These are phyloP conservation scores for Talaromyces marneffei DNA, from an alignment of 2,329 filamentous ascomycete genomes.

Conservation along the genomic window DNA sequence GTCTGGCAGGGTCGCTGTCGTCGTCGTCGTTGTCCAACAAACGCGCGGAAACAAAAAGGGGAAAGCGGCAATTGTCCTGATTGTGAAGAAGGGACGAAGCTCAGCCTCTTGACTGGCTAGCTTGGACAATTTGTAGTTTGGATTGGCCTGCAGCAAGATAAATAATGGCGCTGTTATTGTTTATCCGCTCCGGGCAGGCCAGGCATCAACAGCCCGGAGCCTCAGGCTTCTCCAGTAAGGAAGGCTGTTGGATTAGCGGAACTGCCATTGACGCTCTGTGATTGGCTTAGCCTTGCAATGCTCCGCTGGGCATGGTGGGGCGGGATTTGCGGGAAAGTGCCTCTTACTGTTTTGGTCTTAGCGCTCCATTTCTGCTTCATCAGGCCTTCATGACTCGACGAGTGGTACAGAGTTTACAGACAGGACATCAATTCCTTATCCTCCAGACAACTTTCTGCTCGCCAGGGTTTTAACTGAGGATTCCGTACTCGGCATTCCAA, in stretches of 20 bases:
- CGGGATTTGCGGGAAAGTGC: not conserved
- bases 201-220: conserved; percentile 1
- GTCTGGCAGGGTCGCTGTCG: conserved; percentile 29
- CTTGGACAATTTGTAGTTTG: not conserved
- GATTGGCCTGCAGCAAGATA: not conserved
- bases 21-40: conserved; percentile 25
- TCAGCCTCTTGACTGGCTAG: conserved; percentile 13
- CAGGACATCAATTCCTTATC: not conserved
- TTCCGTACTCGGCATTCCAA: not conserved
- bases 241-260: not conserved
- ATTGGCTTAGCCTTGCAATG: not conserved
- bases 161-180: conserved; percentile 12
- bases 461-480: not conserved
- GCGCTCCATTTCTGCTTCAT: not conserved
- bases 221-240: too few species aligned
- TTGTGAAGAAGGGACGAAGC: conserved; percentile 19
- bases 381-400: not conserved
- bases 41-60: conserved; percentile 16
- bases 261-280: not conserved
- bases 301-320: not conserved
- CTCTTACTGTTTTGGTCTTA: not conserved
- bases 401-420: not conserved
- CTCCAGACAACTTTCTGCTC: not conserved
- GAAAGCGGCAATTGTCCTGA: not conserved
- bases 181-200: conserved; percentile 7